Conservation (phyloP, 1,284 basidiomycete species). For the Irpex rosettiformis region DNA sequence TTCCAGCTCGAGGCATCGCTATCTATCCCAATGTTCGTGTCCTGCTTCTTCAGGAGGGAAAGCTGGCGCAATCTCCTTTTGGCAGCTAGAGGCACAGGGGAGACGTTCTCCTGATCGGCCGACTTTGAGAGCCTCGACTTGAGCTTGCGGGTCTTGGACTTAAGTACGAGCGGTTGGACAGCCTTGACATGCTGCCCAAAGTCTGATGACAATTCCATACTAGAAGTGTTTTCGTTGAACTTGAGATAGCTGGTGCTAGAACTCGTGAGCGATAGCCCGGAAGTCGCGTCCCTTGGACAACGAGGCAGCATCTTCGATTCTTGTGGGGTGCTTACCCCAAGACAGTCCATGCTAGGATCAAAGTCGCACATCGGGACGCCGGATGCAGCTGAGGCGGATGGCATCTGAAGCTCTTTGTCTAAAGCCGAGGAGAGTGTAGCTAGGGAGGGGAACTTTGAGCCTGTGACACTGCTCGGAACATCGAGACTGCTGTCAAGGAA, state of each 20-base stretch:
- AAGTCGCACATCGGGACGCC: conserved; percentile 57
- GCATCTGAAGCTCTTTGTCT: conserved; percentile 28
- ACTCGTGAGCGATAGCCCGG: conserved; percentile 33
- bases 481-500: conserved; percentile 45
- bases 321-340: conserved; percentile 61
- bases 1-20: no score
- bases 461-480: conserved; percentile 39
- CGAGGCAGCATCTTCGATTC: conserved; percentile 33
- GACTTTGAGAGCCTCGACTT: conserved; percentile 33
- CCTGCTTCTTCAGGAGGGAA: conserved; percentile 59
- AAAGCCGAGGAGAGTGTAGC: conserved; percentile 38
- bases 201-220: conserved; percentile 24
- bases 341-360: conserved; percentile 21
- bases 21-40: conserved; percentile 33
- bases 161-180: conserved; percentile 49
- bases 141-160: conserved; percentile 44
- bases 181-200: conserved; percentile 33
- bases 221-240: conserved; percentile 43
- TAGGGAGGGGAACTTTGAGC: conserved; percentile 50
- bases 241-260: conserved; percentile 64
- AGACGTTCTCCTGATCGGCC: conserved; percentile 27
- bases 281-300: conserved; percentile 20
- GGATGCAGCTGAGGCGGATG: conserved; percentile 48
- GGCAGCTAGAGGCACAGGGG: conserved; percentile 30
- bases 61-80: conserved; percentile 53